Base-by-base conservation (phyloP, 768 basidiomycete genomes). In the Mycena maculata region DNA sequence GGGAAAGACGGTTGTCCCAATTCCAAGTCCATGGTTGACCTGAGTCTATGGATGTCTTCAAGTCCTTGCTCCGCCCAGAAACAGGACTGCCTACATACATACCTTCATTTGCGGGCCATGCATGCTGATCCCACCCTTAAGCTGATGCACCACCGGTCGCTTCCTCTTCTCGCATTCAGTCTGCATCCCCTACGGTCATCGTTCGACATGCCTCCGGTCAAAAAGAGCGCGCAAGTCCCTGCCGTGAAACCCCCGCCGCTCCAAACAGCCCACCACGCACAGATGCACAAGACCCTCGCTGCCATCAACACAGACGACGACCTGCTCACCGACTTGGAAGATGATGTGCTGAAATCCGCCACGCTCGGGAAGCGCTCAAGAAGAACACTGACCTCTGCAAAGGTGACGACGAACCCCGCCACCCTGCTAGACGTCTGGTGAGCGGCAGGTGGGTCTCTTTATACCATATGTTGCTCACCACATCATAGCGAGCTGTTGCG, bases 41-140 rank as follows among this genome's bases (percentile, higher is more conserved):
- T 83, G 54, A 78, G 76, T 49, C 64, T 77, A 1, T 84, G 80
- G 76, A 77, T 82, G 72, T 75, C 78, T 7, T 81, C 79, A 3
- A 83, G 80, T 62, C 79, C 81, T 56, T 56, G 45, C 30, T 61
- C 68, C 11, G 62, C 41, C 18, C 47, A 61, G 36, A 55, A 65
- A 70, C 41, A 62, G 63, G 68, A 65, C 63, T 38, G 25, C 44
- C 18, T 54, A 13, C 10, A n/a, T n/a, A n/a, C n/a, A n/a, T 38
- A 3, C 30, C 15, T 4, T 33, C 15, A 10, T 52, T 45, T 33
- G 1, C 11, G n/a, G 28, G 15, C 27, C 31, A 12, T 28, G 30
- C 15, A 33, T 47, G 27, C 55, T 59, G 18, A 48, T 31, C n/a
- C 49, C 15, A n/a, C n/a, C 18, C 28, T n/a, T 15, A 63, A 55